Base-by-base conservation (phyloP, 345 rosid species). In the Heritiera fomes region DNA sequence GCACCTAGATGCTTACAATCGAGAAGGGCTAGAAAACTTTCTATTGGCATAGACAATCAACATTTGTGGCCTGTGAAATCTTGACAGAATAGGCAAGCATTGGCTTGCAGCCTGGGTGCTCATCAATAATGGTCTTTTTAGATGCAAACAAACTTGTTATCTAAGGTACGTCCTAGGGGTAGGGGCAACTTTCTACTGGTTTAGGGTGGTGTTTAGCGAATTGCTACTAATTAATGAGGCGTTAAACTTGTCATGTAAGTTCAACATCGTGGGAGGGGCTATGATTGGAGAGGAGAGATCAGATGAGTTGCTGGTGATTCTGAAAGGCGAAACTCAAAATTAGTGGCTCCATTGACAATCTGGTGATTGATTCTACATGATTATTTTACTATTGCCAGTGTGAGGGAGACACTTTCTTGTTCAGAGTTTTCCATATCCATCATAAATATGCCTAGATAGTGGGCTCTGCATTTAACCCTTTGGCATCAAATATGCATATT, bases 191-290 rank as follows among this genome's bases (percentile, higher is more conserved):
- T 75, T 67, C 12, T 60, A 40, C 6, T 60, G 73, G 59, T 52
- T n/a, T 40, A 23, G 55, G 59, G 34, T 47, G 71, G 63, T 38
- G 55, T 50, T 9, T 79, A 64, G 47, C 38, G 46, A 49, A 73
- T 71, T 73, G 81, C 49, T 79, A 47, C 47, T 56, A 74, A 65
- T 66, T 76, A 64, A 62, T 72, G 58, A 58, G 63, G 65, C 49
- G 75, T 64, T 64, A 50, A 50, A 71, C 9, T 64, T 81, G 46
- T 66, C 45, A 66, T 71, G 84, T 65, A 61, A 81, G 40, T 84
- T 84, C 84, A 72, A 80, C 80, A 81, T 84, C 86, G 72, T 28
- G 49, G 18, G 70, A 78, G 71, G 79, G 77, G 58, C 69, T 69
- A 67, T 23, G 75, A 79, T 7, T 65, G 40, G 73, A 64, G n/a